These are phyloP conservation scores for Fusarium camptoceras DNA, from an alignment of 2,329 filamentous ascomycete species.

Conservation along the genomic window DNA sequence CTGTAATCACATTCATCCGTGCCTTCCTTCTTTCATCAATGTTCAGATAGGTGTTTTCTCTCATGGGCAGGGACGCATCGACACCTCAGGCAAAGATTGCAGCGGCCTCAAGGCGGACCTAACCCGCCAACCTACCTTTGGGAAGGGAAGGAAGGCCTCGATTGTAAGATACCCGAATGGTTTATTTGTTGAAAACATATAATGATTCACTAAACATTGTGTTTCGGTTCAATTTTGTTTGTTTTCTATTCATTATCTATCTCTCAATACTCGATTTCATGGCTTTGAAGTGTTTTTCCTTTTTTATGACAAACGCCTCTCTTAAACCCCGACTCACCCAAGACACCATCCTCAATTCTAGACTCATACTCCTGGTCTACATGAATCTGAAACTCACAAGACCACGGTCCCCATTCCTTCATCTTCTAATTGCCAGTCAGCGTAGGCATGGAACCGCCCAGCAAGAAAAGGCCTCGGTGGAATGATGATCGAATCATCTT, in stretches of 20 bases:
- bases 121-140: background rate
- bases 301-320: background rate
- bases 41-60: background rate
- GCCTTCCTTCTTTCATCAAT: background rate
- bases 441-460: conserved; percentile 48
- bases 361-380: background rate
- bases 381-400: conserved; percentile 26
- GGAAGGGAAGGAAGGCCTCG: background rate
- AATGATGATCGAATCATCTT: conserved; percentile 78
- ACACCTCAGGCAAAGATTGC: conserved; percentile 31
- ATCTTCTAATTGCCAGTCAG: background rate
- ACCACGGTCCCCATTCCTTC: conserved; percentile 12
- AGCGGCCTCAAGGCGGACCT: conserved; percentile 3
- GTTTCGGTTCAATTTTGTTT: background rate
- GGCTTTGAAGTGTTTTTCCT: background rate
- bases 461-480: conserved; percentile 55
- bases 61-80: conserved; percentile 1
- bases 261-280: background rate
- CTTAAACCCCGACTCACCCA: background rate
- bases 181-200: background rate
- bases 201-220: background rate
- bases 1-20: conserved; percentile 21
- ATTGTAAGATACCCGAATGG: background rate
- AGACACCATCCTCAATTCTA: background rate
- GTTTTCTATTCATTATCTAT: background rate